Percentiles rank a stretch among this genome's conserved stretches.
Conservation (phyloP, 768 basidiomycete species). For the Lactifluus rugatus region DNA sequence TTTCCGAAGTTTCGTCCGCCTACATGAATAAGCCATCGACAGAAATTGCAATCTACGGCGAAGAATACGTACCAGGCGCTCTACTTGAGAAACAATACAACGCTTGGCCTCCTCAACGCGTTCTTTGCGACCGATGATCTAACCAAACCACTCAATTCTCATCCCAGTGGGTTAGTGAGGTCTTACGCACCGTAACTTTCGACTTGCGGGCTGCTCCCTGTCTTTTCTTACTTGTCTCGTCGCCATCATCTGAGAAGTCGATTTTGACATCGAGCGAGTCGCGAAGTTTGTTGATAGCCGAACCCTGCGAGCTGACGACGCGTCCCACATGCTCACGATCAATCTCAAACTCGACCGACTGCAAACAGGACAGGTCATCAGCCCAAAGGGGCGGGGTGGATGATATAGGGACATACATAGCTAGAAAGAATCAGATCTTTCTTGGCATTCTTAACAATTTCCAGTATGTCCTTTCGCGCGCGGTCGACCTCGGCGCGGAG, state of each 20-base stretch:
- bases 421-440: constrained; percentile 90
- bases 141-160: background rate
- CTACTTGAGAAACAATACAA: constrained; percentile 75
- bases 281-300: constrained; percentile 77
- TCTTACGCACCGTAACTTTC: constrained; percentile 56
- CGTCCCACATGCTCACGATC: constrained; percentile 87
- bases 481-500: constrained; percentile 77
- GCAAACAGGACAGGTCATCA: constrained; percentile 4
- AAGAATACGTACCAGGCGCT: constrained; percentile 60
- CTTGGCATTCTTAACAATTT: constrained; percentile 87
- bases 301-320: constrained; percentile 79
- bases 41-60: background rate
- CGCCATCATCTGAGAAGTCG: constrained; percentile 77
- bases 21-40: constrained; percentile 24
- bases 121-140: constrained; percentile 92
- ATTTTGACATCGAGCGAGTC: constrained; percentile 89
- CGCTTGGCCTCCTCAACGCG: constrained; percentile 94
- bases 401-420: constrained; percentile 45
- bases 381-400: background rate
- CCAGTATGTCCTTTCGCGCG: constrained; percentile 72
- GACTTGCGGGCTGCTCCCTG: constrained; percentile 58
- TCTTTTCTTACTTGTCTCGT: constrained; percentile 59
- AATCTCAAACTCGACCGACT: constrained; percentile 83
- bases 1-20: constrained; percentile 91
- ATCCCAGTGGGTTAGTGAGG: background rate